A percentile compares a stretch with the other conserved stretches of the same genome.
Evolutionary conservation across 257 asterid genomes (phyloP).

Genomic region (Solanum pinnatisectum): DNA sequence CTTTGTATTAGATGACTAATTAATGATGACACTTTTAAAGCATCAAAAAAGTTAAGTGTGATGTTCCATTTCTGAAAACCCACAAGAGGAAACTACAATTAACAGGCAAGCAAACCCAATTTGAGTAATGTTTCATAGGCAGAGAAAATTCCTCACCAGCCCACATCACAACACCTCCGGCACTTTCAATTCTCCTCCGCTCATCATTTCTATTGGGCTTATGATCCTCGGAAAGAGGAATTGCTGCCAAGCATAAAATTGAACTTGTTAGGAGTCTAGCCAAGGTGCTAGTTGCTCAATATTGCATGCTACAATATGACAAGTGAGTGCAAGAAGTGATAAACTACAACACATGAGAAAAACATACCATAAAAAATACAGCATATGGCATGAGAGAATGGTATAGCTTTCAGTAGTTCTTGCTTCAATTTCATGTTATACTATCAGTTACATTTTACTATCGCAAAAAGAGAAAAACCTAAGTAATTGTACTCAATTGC

Average conservation of each 20-base stretch:
- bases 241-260: slow-evolving; percentile 52
- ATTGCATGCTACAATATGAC: neutral
- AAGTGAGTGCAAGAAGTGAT: neutral
- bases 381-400: neutral
- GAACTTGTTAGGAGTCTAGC: slow-evolving; percentile 1
- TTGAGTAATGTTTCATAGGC: neutral
- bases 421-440: neutral
- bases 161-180: slow-evolving; percentile 99
- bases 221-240: slow-evolving; percentile 93
- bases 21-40: neutral
- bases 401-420: neutral
- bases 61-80: neutral
- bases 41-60: neutral
- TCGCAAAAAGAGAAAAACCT: neutral
- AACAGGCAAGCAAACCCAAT: neutral
- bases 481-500: neutral
- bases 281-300: neutral
- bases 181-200: slow-evolving; percentile 93
- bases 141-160: slow-evolving; percentile 58
- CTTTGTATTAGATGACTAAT: neutral
- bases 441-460: neutral
- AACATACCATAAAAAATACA: neutral
- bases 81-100: neutral
- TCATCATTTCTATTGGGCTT: slow-evolving; percentile 97
- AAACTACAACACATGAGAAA: neutral